Conservation (phyloP, 768 basidiomycete genomes). For the Termitomyces sp. region DNA sequence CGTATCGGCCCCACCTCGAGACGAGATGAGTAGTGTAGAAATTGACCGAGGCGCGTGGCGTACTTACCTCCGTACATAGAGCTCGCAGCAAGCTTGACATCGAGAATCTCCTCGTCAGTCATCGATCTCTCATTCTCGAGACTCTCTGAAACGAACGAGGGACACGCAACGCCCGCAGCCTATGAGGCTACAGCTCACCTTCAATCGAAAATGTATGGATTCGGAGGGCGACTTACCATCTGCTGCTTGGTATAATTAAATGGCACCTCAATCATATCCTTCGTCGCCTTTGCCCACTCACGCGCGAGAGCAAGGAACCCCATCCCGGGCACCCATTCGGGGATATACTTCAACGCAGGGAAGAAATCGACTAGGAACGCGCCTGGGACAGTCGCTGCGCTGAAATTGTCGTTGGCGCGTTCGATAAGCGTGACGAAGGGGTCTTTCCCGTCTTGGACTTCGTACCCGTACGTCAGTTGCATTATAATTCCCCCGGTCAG, state of each 20-base stretch:
- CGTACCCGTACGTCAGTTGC: conserved; percentile 49
- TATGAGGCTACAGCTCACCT: conserved; percentile 9
- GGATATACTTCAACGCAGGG: conserved; percentile 38
- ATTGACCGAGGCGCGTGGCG: neutral
- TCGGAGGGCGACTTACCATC: conserved; percentile 37
- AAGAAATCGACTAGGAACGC: conserved; percentile 38
- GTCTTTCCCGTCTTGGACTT: conserved; percentile 46
- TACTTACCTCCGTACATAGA: conserved; percentile 39
- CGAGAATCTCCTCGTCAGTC: conserved; percentile 25
- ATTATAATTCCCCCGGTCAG: conserved; percentile 50
- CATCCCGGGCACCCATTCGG: conserved; percentile 53
- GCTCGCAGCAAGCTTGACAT: conserved; percentile 37
- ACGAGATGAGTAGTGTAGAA: neutral
- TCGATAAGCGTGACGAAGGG: conserved; percentile 49
- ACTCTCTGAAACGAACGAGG: conserved; percentile 37
- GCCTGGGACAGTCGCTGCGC: conserved; percentile 41
- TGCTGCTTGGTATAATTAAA: conserved; percentile 37
- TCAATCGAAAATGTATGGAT: too few relatives aligned
- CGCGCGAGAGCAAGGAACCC: conserved; percentile 43
- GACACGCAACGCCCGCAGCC: conserved; percentile 34
- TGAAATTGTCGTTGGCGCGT: conserved; percentile 46
- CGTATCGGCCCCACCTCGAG: conserved; percentile 44
- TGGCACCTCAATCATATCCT: conserved; percentile 36
- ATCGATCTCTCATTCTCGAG: conserved; percentile 30
- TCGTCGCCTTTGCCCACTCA: conserved; percentile 31